phyloP scores from a whole-genome alignment of 306 rosid genomes.

The Rosa persica region DNA sequence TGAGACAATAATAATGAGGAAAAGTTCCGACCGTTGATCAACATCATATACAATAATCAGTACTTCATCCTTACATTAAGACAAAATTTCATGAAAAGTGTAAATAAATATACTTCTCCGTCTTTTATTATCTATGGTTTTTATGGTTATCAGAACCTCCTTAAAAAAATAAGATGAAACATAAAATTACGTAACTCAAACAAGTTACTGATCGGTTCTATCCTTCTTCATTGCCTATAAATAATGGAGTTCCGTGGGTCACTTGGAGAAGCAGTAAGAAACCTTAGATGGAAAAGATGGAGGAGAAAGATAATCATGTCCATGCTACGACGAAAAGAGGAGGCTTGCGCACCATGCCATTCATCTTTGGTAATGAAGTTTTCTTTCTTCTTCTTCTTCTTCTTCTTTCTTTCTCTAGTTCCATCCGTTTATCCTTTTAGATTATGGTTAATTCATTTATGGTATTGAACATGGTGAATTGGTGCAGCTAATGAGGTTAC shows the following conservation, averaged over 20 bases:
- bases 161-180: not conserved
- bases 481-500: slow-evolving; percentile 69
- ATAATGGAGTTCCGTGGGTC: slow-evolving; percentile 28
- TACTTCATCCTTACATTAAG: not conserved
- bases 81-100: not conserved
- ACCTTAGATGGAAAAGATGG: slow-evolving; percentile 34
- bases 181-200: not conserved
- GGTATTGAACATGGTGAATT: not conserved
- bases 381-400: too few species aligned
- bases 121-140: not conserved
- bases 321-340: slow-evolving; percentile 54
- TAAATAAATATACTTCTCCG: not conserved
- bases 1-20: not conserved
- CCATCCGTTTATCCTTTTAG: not conserved
- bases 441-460: not conserved
- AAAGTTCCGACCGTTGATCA: not conserved
- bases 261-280: slow-evolving; percentile 9
- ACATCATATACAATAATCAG: not conserved
- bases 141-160: not conserved
- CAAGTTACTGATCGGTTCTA: not conserved
- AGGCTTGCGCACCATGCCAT: slow-evolving; percentile 90
- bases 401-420: not conserved
- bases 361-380: slow-evolving; percentile 69
- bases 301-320: slow-evolving; percentile 29
- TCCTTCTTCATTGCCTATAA: slow-evolving; percentile 37